These are phyloP conservation scores for Mrakiaceae sp. DNA, from an alignment of 1,284 basidiomycete genomes.

Conservation along the genomic window DNA sequence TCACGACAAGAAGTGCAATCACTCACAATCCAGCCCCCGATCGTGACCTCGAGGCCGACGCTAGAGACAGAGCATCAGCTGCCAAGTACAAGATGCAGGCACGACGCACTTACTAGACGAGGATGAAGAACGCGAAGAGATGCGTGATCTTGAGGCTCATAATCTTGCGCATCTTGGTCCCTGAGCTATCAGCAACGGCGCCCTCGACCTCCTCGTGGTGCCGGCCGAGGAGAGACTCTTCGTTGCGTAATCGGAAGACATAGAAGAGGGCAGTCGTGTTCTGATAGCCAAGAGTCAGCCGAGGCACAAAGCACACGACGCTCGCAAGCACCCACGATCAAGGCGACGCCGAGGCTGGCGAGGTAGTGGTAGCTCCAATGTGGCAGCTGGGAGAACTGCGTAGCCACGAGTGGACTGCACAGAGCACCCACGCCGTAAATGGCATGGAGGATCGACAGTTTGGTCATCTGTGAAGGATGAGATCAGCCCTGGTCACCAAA, in stretches of 20 bases:
- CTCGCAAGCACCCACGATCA: constrained; percentile 22
- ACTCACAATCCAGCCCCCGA: constrained; percentile 47
- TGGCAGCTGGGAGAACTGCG: constrained; percentile 47
- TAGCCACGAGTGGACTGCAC: constrained; percentile 52
- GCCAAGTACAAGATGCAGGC: no score
- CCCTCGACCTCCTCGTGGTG: constrained; percentile 6
- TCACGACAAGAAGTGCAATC: no score
- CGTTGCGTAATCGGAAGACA: constrained; percentile 47
- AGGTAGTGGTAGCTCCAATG: constrained; percentile 52
- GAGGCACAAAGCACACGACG: background rate
- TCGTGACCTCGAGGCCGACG: constrained; percentile 54
- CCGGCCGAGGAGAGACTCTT: constrained; percentile 38
- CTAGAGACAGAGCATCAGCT: no score
- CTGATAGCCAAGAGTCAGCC: background rate
- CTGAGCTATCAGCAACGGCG: background rate
- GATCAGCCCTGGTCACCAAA: background rate
- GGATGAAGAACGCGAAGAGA: constrained; percentile 50
- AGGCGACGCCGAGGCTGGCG: constrained; percentile 46
- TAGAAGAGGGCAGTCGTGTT: constrained; percentile 39
- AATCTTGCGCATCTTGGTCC: no score
- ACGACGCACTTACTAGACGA: background rate
- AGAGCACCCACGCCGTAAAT: constrained; percentile 55
- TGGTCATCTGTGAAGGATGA: constrained; percentile 21
- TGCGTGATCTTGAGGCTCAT: constrained; percentile 47
- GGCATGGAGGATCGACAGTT: constrained; percentile 55